Evolutionary conservation across 192 early-diverging fungal genomes (phyloP).

Genomic region (Helicostylum pulchrum): DNA sequence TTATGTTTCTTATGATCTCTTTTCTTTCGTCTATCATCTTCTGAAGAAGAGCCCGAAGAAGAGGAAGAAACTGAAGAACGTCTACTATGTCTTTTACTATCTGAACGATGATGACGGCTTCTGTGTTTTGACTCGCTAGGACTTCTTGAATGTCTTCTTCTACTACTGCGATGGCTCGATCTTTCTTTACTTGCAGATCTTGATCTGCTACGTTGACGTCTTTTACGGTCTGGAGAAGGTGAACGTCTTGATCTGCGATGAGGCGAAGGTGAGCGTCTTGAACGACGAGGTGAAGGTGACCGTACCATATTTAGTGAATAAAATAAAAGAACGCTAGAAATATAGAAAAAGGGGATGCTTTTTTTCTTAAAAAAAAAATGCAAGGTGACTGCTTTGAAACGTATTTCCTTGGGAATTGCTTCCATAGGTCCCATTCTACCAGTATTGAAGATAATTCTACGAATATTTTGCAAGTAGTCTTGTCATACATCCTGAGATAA

Average conservation of each 20-base stretch:
- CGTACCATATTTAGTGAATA: no score
- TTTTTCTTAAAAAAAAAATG: no score
- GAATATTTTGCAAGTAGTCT: no score
- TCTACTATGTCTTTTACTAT: not conserved
- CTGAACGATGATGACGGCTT: not conserved
- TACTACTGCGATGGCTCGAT: not conserved
- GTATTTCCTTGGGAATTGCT: no score
- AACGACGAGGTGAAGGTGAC: not conserved
- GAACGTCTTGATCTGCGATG: not conserved
- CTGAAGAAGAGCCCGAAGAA: not conserved
- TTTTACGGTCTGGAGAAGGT: not conserved
- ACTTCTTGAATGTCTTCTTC: not conserved
- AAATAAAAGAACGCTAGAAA: no score
- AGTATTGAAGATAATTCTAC: no score
- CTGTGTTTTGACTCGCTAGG: not conserved
- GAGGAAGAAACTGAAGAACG: not conserved
- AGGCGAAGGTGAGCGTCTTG: conserved; percentile 1
- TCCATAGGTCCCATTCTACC: no score
- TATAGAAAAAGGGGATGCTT: no score
- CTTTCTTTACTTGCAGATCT: not conserved
- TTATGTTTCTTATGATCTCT: conserved; percentile 3
- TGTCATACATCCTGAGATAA: no score
- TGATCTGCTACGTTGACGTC: not conserved
- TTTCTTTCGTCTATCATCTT: not conserved
- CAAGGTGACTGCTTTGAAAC: no score